These are phyloP conservation scores for Blastocystis sp. DNA, from an alignment of 352 stramenopile genomes.

Conservation along the genomic window DNA sequence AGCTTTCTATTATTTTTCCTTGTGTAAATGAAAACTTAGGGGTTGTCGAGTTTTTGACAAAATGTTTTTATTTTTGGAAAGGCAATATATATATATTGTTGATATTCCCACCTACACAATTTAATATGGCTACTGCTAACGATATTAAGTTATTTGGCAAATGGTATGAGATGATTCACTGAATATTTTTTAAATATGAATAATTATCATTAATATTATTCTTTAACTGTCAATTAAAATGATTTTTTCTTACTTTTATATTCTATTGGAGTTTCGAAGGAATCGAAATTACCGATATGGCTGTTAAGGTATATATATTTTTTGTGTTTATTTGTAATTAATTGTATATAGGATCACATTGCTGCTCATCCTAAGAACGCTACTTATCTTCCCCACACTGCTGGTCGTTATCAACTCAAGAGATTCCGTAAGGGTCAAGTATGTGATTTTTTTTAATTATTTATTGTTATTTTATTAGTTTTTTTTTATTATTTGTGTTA, in stretches of 20 bases:
- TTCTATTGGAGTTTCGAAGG: constrained; percentile 79
- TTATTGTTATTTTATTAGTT: not conserved
- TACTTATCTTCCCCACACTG: constrained; percentile 94
- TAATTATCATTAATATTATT: not conserved
- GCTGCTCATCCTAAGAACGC: constrained; percentile 88
- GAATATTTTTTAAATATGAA: not conserved
- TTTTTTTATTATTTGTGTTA: constrained; percentile 4
- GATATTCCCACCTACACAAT: constrained; percentile 27
- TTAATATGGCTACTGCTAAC: constrained; percentile 45
- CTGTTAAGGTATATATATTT: constrained; percentile 60
- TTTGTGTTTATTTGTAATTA: not conserved
- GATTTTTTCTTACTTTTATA: constrained; percentile 15
- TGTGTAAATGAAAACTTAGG: not conserved
- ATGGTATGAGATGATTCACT: constrained; percentile 51
- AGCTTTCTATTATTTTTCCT: not conserved
- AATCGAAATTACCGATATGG: constrained; percentile 92
- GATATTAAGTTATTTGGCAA: constrained; percentile 82
- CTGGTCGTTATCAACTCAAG: constrained; percentile 98
- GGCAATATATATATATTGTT: too few species aligned
- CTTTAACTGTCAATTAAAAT: not conserved
- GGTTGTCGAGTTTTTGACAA: not conserved
- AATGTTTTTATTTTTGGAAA: not conserved
- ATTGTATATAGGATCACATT: constrained; percentile 74
- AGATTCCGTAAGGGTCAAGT: constrained; percentile 84
- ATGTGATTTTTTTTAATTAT: constrained; percentile 23